A percentile compares a stretch with the other conserved stretches of the same genome.
Evolutionary conservation across 78 protist genomes (phyloP).

Genomic region (Dictyostelium firmibasis): DNA sequence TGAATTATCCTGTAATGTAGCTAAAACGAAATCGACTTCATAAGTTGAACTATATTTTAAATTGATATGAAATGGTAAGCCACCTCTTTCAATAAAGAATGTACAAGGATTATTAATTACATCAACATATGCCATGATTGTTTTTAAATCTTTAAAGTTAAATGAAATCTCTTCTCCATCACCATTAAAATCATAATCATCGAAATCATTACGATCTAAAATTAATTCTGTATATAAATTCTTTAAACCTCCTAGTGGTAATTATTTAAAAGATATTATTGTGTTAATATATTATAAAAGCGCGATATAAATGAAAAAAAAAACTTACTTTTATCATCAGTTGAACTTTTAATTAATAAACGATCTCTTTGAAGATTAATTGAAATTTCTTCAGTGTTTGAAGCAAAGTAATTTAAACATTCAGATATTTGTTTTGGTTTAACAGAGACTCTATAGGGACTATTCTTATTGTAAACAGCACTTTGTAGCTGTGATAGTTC

Average conservation of each 20-base stretch:
- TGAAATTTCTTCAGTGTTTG: constrained; percentile 24
- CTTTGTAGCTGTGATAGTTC: neutral
- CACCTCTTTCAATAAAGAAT: neutral
- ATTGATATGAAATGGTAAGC: constrained; percentile 4
- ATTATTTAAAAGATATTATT: neutral
- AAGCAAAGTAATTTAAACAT: neutral
- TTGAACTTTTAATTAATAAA: constrained; percentile 2
- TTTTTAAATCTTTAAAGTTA: constrained; percentile 32
- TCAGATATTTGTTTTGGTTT: constrained; percentile 37
- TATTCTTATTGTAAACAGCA: neutral
- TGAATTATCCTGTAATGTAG: neutral
- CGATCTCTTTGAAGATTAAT: constrained; percentile 13
- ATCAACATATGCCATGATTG: constrained; percentile 29
- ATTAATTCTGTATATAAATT: constrained; percentile 5
- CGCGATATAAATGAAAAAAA: neutral
- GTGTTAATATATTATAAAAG: too few relatives aligned
- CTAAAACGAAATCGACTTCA: constrained; percentile 21
- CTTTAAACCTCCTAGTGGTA: neutral
- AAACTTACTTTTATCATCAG: constrained; percentile 38
- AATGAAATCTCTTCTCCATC: constrained; percentile 30
- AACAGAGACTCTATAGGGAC: neutral
- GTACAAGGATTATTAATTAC: neutral
- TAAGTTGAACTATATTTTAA: neutral
- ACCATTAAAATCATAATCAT: constrained; percentile 19
- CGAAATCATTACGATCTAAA: constrained; percentile 29